A percentile compares a stretch with the other conserved stretches of the same genome.
Conservation (phyloP, 2,329 filamentous ascomycete species). For the Botrytis deweyae region DNA sequence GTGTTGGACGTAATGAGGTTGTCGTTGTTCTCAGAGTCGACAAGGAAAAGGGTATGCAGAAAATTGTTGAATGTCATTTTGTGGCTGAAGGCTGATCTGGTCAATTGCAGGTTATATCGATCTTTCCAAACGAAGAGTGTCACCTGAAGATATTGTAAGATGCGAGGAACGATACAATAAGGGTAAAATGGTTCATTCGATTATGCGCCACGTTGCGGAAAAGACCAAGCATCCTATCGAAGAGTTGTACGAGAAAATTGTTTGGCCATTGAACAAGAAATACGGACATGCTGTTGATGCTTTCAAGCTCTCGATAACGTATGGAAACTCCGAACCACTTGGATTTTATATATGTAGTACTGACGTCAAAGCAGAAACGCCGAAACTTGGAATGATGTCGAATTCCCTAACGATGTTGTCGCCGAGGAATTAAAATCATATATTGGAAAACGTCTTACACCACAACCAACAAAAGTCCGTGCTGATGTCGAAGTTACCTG, state of each 20-base stretch:
- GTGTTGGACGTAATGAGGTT: slow-evolving; percentile 96
- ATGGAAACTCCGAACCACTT: slow-evolving; percentile 40
- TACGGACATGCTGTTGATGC: slow-evolving; percentile 96
- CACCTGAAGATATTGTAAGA: slow-evolving; percentile 94
- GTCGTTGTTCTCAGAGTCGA: slow-evolving; percentile 98
- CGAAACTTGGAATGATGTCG: slow-evolving; percentile 91
- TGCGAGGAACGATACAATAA: slow-evolving; percentile 99
- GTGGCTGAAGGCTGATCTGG: background rate
- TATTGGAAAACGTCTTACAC: slow-evolving; percentile 94
- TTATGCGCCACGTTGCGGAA: slow-evolving; percentile 98
- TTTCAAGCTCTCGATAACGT: slow-evolving; percentile 99
- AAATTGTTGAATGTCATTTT: background rate
- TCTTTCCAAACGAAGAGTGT: slow-evolving; percentile 96
- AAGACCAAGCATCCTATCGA: slow-evolving; percentile 95
- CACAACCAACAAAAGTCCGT: slow-evolving; percentile 97
- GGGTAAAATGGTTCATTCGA: slow-evolving; percentile 98
- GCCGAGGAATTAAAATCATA: slow-evolving; percentile 90
- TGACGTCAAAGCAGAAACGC: slow-evolving; percentile 65
- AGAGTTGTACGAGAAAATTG: slow-evolving; percentile 88
- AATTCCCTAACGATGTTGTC: slow-evolving; percentile 81
- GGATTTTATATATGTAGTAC: background rate
- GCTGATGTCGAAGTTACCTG: slow-evolving; percentile 96
- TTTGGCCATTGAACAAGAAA: slow-evolving; percentile 96
- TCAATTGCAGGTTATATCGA: slow-evolving; percentile 77
- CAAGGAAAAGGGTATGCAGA: slow-evolving; percentile 83